Percentiles rank a stretch among this genome's conserved stretches.
Conservation (phyloP, 306 rosid genomes). For the Crotalaria pallida region DNA sequence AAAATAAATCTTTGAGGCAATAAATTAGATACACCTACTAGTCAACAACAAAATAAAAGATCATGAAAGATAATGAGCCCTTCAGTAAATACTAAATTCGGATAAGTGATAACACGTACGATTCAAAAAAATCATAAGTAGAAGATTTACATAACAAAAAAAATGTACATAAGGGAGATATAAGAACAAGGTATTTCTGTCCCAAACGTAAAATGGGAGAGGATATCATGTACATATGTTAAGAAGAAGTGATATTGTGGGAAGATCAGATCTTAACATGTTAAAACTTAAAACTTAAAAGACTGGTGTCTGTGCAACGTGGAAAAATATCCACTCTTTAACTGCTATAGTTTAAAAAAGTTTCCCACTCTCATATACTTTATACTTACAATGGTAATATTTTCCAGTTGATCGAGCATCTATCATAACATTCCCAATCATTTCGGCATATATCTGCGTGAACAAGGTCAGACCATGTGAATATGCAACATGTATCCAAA, state of each 20-base stretch:
- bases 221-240: neutral
- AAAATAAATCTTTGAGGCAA: constrained; percentile 7
- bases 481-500: neutral
- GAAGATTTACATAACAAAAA: neutral
- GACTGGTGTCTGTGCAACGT: neutral
- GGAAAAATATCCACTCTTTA: neutral
- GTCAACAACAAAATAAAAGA: neutral
- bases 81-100: neutral
- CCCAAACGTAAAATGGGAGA: neutral
- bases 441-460: constrained; percentile 88
- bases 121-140: constrained; percentile 2
- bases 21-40: constrained; percentile 2
- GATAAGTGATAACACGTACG: neutral
- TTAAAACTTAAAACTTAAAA: neutral
- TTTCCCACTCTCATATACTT: neutral
- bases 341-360: constrained; percentile 4
- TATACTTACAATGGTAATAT: constrained; percentile 85
- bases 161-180: neutral
- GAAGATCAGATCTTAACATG: constrained; percentile 8
- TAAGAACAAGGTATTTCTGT: neutral
- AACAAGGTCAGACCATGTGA: constrained; percentile 5
- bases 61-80: neutral
- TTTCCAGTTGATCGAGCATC: constrained; percentile 99
- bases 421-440: constrained; percentile 98
- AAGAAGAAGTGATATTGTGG: too few species aligned